Evolutionary conservation across 345 rosid genomes (phyloP).

Genomic region (Aquilaria yunnanensis): DNA sequence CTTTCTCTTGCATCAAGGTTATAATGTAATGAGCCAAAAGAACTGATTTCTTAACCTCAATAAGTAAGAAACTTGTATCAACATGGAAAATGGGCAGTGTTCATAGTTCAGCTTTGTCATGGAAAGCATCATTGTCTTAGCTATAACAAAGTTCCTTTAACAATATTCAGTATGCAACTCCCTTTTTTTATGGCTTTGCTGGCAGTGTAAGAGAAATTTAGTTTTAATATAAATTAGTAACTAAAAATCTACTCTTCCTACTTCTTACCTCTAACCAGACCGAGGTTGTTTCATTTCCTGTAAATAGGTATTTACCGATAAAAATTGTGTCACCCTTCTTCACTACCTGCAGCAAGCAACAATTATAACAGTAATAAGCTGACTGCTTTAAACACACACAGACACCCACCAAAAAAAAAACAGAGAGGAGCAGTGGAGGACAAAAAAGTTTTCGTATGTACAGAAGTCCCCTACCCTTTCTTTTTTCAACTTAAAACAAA

Average conservation of each 20-base stretch:
- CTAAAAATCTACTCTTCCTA: not conserved
- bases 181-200: not conserved
- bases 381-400: not conserved
- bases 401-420: not conserved
- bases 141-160: no score
- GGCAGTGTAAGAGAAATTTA: not conserved
- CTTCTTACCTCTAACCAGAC: constrained; percentile 64
- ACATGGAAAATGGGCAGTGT: no score
- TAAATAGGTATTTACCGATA: constrained; percentile 65
- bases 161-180: no score
- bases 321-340: constrained; percentile 63
- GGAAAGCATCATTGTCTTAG: no score
- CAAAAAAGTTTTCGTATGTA: no score
- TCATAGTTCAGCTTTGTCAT: no score
- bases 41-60: no score
- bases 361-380: constrained; percentile 2
- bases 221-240: not conserved
- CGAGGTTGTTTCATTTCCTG: constrained; percentile 68
- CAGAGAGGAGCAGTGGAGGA: no score
- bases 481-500: no score
- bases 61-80: no score
- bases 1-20: not conserved
- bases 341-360: constrained; percentile 48
- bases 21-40: no score
- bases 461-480: no score